Percentiles rank a stretch among this genome's conserved stretches.
Evolutionary conservation across 192 early-diverging fungal species (phyloP).

Genomic region (Thamnidium elegans): DNA sequence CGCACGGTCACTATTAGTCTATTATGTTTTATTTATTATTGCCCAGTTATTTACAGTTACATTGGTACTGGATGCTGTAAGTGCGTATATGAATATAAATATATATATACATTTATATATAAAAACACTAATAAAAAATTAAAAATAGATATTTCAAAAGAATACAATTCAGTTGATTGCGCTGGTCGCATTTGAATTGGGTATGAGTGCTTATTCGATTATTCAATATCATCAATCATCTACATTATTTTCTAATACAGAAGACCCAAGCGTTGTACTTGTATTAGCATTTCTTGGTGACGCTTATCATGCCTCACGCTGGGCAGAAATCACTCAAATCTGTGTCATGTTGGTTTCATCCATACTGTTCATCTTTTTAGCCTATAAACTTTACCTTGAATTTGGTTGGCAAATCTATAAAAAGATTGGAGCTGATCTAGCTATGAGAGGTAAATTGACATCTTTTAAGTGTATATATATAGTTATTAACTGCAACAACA

Average conservation of each 20-base stretch:
- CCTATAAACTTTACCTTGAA: constrained; percentile 71
- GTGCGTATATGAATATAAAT: too few species aligned
- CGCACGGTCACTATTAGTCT: constrained; percentile 66
- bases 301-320: constrained; percentile 24
- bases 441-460: constrained; percentile 55
- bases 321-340: constrained; percentile 56
- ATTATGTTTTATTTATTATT: constrained; percentile 84
- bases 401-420: constrained; percentile 85
- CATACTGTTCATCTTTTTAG: constrained; percentile 45
- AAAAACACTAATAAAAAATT: neutral
- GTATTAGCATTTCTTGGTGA: constrained; percentile 23
- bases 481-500: too few species aligned
- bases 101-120: neutral
- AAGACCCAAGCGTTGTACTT: constrained; percentile 18
- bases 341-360: constrained; percentile 51
- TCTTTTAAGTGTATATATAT: neutral
- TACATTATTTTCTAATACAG: constrained; percentile 27
- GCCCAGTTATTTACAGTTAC: constrained; percentile 82
- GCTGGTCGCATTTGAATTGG: constrained; percentile 65
- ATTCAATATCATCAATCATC: constrained; percentile 63
- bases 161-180: constrained; percentile 91
- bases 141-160: constrained; percentile 71
- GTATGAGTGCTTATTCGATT: constrained; percentile 62
- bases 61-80: constrained; percentile 81
- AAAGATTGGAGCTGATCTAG: constrained; percentile 76